Evolutionary conservation across 148 eudicot genomes (phyloP), one percentile per base, ranked within the genome.

Genomic region (Vaccinium macrocarpon): DNA sequence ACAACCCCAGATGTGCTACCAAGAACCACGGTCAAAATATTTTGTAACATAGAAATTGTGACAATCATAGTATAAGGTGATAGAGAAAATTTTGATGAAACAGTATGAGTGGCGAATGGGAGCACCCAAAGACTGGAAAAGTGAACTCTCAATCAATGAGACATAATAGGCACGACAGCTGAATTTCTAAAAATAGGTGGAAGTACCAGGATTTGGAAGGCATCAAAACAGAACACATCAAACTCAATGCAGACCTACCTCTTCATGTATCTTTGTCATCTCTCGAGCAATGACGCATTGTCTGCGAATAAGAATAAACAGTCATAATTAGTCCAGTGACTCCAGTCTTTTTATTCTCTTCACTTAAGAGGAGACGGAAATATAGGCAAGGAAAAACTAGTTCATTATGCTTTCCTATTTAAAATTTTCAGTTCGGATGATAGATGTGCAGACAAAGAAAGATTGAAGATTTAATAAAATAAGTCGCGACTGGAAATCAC

Each of bases 181-280:
- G 42, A 55, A 55, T 79, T 79, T 80, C 23, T 4, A 16, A 21
- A 59, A 38, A 66, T 3, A 11, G 6, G 46, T 56, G 42, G 42
- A 57, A 76, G 71, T 42, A 59, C 38, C 61, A 84, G 11, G 61
- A 46, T 27, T 29, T 38, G 6, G 55, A 32, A 72, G 16, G 68
- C 25, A 50, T 25, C 8, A 38, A 18, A 51, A 76, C 6, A 51
- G 46, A 55, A 79, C 71, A 35, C 38, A 35, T 35, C 38, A 35
- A 35, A 56, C 46, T 52, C 48, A n/a, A 27, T 57, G 62, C 27
- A 81, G 52, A 16, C 86, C 82, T 85, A 97, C 99, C 97, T 97
- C 95, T 93, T 97, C 99, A 88, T 97, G 98, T 61, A 95, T 87
- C 89, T 97, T 97, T 73, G 99, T 97, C 89, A 95, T 92, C 88